Base-by-base conservation (phyloP, 2,329 filamentous ascomycete species). In the Fusarium pilosicola region DNA sequence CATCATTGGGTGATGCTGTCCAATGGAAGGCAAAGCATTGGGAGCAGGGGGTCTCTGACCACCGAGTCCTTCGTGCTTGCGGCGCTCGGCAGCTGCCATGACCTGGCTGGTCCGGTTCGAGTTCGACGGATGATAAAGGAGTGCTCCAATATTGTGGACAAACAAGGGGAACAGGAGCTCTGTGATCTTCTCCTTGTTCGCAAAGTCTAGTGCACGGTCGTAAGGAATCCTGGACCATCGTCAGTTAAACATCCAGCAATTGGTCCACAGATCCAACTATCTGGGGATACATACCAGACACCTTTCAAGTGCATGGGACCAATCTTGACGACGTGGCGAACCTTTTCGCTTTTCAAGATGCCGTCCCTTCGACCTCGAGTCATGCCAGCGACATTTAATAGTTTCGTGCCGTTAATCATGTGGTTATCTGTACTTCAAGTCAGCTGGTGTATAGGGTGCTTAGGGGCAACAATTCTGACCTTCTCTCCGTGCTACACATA, bases 141-240 rank as follows among this genome's bases (percentile, higher is more conserved):
- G 87, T 65, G 94, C 93, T 68, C 94, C 94, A 80, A 98, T 98
- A 84, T 98, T 97, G 84, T 98, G 95, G 44, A 98, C 96, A 81
- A 99, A 99, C 55, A 99, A 87, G 59, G 96, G 96, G 82, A 98
- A 99, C 62, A 98, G 86, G 54, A 95, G 86, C 84, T 98, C 96
- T 0, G 96, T 98, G 74, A 98, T 99, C 85, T 98, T 98, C 84
- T 99, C 96, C 88, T 98, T 98, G 86, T 99, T 99, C 74, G 96
- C 96, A 81, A 99, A 98, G 79, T 98, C 96, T 61, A 99, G 86
- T n/a, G 96, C 96, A 75, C 96, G 92, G 77, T 98, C 96, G 78
- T 97, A 98, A 5, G 96, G 96, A 79, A 99, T 99, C 95, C 95
- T 98, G 77, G 24, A 55, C 67, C 74, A 74, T 73, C 36, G 70